Conservation (phyloP, 148 eudicot species). For the Chenopodium formosanum region DNA sequence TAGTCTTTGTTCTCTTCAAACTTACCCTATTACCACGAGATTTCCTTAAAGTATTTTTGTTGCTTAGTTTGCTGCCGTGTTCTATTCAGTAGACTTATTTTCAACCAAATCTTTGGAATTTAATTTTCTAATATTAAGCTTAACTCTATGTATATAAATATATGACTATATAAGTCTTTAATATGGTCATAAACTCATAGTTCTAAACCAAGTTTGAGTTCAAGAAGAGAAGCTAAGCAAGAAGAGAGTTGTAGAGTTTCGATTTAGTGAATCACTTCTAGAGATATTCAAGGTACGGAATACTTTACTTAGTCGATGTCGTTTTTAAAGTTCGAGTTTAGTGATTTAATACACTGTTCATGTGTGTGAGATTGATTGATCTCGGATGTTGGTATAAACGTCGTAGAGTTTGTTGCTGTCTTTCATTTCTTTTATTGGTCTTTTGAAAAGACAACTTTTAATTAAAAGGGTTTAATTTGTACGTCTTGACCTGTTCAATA, state of each 20-base stretch:
- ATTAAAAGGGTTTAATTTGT: neutral
- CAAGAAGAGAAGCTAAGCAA: neutral
- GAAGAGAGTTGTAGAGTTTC: neutral
- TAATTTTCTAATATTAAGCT: too few relatives aligned
- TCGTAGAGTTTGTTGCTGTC: neutral
- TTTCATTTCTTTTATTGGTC: neutral
- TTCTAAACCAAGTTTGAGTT: neutral
- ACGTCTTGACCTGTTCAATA: neutral
- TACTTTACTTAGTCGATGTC: too few relatives aligned
- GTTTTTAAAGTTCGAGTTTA: too few relatives aligned
- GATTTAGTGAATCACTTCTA: neutral
- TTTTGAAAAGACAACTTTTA: neutral
- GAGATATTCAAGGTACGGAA: neutral
- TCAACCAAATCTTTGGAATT: neutral
- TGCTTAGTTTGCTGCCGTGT: slow-evolving; percentile 5
- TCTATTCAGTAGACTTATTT: neutral
- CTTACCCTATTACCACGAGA: slow-evolving; percentile 1
- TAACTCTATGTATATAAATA: too few relatives aligned
- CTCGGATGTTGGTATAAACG: too few relatives aligned
- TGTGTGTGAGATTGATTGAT: too few relatives aligned
- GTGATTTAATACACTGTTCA: too few relatives aligned
- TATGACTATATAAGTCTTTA: neutral
- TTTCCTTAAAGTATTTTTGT: neutral
- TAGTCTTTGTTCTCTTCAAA: slow-evolving; percentile 1
- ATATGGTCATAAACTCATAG: neutral